phyloP scores from a whole-genome alignment of 176 grass and related monocot species.

The Puya raimondii region DNA sequence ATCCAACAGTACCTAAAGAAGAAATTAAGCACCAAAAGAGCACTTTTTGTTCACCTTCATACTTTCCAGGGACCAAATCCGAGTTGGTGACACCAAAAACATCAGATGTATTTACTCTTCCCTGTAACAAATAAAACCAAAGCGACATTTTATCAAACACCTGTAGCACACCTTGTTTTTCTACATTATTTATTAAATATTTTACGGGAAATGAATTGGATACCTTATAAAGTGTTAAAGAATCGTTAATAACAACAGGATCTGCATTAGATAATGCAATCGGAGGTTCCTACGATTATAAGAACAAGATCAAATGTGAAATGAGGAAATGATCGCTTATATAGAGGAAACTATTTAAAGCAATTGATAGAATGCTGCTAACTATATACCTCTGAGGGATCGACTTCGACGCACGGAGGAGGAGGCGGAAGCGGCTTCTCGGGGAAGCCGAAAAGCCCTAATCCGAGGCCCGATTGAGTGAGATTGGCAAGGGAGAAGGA shows the following conservation, averaged over 20 bases:
- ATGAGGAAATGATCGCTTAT: background rate
- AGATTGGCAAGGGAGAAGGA: slow-evolving; percentile 55
- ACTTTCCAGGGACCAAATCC: slow-evolving; percentile 89
- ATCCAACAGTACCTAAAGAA: background rate
- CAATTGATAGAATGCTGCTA: background rate
- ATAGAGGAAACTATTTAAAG: background rate
- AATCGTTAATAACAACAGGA: slow-evolving; percentile 39
- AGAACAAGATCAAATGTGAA: background rate
- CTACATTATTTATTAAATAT: background rate
- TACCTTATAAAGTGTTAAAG: slow-evolving; percentile 72
- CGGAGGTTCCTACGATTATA: slow-evolving; percentile 32
- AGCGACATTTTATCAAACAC: slow-evolving; percentile 2
- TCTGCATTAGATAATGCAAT: slow-evolving; percentile 22
- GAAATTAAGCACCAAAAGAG: slow-evolving; percentile 13
- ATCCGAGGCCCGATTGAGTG: slow-evolving; percentile 25
- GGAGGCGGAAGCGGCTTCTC: slow-evolving; percentile 28
- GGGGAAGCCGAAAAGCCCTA: slow-evolving; percentile 29
- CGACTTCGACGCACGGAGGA: slow-evolving; percentile 55
- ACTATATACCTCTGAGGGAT: slow-evolving; percentile 35
- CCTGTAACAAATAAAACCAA: slow-evolving; percentile 32
- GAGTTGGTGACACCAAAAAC: slow-evolving; percentile 80
- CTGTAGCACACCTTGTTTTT: background rate
- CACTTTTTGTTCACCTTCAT: slow-evolving; percentile 51
- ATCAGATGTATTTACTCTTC: slow-evolving; percentile 67
- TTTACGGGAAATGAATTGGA: background rate